Conservation (phyloP, 495 filamentous ascomycete species). For the Hypoxylon lienhwacheense region DNA sequence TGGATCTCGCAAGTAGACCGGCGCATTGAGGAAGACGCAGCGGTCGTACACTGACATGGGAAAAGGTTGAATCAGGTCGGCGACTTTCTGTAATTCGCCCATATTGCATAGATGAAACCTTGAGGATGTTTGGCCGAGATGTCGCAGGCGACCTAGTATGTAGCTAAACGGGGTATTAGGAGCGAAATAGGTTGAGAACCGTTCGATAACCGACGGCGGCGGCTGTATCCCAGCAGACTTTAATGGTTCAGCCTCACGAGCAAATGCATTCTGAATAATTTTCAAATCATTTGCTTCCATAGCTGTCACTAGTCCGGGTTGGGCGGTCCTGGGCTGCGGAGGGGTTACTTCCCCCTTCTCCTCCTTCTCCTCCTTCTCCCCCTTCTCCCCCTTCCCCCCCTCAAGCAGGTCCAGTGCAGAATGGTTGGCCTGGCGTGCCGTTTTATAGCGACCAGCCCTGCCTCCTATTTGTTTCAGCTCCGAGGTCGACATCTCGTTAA, state of each 20-base stretch:
- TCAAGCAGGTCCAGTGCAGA: not conserved
- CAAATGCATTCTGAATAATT: conserved; percentile 64
- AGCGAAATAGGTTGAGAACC: conserved; percentile 78
- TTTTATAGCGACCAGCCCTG: conserved; percentile 85
- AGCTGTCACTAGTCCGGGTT: conserved; percentile 76
- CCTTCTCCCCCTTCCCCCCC: conserved; percentile 38
- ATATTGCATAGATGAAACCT: conserved; percentile 74
- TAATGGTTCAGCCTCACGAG: conserved; percentile 63
- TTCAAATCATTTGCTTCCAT: conserved; percentile 70
- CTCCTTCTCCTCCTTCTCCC: conserved; percentile 27
- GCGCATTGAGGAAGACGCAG: conserved; percentile 72
- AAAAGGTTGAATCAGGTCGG: conserved; percentile 69
- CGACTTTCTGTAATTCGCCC: conserved; percentile 59
- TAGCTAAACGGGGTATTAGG: conserved; percentile 73
- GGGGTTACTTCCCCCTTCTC: conserved; percentile 49
- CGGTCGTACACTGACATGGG: conserved; percentile 69
- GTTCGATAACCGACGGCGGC: conserved; percentile 62
- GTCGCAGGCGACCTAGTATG: conserved; percentile 69
- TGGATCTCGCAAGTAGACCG: conserved; percentile 49
- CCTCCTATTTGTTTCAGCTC: conserved; percentile 95
- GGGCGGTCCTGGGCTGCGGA: conserved; percentile 31
- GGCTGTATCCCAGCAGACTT: conserved; percentile 75
- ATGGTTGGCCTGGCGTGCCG: conserved; percentile 57
- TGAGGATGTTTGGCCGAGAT: conserved; percentile 60
- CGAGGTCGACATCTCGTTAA: conserved; percentile 61